Conservation (phyloP, 306 rosid species). For the Trifolium pratense region DNA sequence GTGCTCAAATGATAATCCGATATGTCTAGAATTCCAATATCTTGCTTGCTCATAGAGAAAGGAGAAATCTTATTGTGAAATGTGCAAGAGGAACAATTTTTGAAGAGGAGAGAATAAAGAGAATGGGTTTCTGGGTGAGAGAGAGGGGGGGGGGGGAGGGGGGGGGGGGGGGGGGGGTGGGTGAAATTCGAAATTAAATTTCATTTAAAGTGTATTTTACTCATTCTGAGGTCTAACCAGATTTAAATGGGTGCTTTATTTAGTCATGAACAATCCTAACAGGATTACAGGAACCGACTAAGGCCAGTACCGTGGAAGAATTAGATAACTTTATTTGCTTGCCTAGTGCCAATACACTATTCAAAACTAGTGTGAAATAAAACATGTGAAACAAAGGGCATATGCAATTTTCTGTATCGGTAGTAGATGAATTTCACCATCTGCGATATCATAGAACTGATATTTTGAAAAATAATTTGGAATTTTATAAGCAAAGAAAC, state of each 20-base stretch:
- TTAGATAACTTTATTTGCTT: constrained; percentile 2
- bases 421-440: constrained; percentile 2
- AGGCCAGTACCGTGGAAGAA: neutral
- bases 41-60: too few species aligned
- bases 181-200: too few species aligned
- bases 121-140: too few species aligned
- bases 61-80: too few species aligned
- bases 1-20: too few species aligned
- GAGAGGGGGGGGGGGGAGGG: too few species aligned
- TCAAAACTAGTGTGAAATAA: constrained; percentile 14
- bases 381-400: constrained; percentile 1
- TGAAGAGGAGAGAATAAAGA: too few species aligned
- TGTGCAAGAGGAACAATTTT: too few species aligned
- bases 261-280: neutral
- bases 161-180: too few species aligned
- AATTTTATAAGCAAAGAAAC: neutral
- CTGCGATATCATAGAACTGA: constrained; percentile 11
- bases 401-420: neutral
- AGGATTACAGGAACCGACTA: neutral
- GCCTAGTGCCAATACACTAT: constrained; percentile 10
- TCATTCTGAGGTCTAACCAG: too few species aligned
- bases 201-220: too few species aligned
- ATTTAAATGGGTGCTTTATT: neutral
- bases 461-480: neutral
- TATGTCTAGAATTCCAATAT: too few species aligned